Evolutionary conservation across 352 stramenopile genomes (phyloP).

Genomic region (Globisporangium radiosum): DNA sequence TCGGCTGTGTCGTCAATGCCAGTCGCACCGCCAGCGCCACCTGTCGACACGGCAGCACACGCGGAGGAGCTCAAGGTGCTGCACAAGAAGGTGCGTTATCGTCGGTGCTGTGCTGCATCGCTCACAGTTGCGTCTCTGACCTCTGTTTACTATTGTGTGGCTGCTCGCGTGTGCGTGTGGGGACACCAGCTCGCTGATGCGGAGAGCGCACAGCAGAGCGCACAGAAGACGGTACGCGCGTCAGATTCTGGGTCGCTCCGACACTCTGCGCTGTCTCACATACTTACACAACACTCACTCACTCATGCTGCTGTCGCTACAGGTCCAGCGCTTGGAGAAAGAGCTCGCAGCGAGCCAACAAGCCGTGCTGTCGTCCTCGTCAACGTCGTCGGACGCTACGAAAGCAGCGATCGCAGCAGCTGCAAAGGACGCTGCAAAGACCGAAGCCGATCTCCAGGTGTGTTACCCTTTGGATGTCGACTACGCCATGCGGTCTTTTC

Average conservation of each 20-base stretch:
- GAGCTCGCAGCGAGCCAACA: conserved; percentile 35
- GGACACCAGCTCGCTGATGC: conserved; percentile 34
- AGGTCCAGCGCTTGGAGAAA: conserved; percentile 58
- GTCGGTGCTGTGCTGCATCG: too few relatives aligned
- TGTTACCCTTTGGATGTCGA: not conserved
- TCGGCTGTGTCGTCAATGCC: not conserved
- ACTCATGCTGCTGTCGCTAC: not conserved
- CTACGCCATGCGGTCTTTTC: too few relatives aligned
- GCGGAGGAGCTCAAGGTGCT: conserved; percentile 35
- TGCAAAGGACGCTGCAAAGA: conserved; percentile 20
- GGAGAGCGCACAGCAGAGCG: conserved; percentile 22
- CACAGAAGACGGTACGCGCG: conserved; percentile 44
- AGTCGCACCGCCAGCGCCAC: conserved; percentile 13
- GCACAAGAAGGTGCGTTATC: conserved; percentile 45
- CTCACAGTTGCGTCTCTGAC: too few relatives aligned
- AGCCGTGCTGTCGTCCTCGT: conserved; percentile 7
- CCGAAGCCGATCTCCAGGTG: conserved; percentile 36
- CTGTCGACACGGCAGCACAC: conserved; percentile 13
- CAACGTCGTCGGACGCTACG: conserved; percentile 24
- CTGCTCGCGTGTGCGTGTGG: conserved; percentile 11
- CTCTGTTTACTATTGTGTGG: not conserved
- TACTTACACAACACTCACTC: not conserved
- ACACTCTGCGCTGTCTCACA: too few relatives aligned
- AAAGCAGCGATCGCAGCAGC: conserved; percentile 15
- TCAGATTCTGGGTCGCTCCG: too few relatives aligned